A percentile compares a stretch with the other conserved stretches of the same genome.
Evolutionary conservation across 768 basidiomycete species (phyloP).

Genomic region (Crepidotus variabilis): DNA sequence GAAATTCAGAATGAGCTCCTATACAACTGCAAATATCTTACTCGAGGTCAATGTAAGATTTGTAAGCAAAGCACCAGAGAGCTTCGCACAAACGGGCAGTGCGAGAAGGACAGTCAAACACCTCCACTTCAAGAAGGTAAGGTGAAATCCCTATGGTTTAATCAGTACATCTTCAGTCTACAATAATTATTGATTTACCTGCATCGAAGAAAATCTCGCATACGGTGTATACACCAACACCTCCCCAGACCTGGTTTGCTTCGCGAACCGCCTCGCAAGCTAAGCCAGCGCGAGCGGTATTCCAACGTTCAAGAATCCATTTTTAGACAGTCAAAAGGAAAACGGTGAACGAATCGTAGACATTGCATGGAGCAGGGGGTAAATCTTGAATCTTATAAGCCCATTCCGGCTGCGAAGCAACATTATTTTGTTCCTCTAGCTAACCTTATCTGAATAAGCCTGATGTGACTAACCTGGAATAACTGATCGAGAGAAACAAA

Average conservation of each 20-base stretch:
- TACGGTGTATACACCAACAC: constrained; percentile 18
- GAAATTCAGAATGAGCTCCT: too few species aligned
- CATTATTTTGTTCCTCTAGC: background rate
- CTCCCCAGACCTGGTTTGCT: constrained; percentile 8
- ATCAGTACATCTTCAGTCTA: background rate
- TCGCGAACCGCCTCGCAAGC: constrained; percentile 11
- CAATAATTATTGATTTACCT: constrained; percentile 6
- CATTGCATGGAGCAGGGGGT: background rate
- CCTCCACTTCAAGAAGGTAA: constrained; percentile 14
- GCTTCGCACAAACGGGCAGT: constrained; percentile 17
- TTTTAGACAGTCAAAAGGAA: constrained; percentile 12
- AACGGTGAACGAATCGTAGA: background rate
- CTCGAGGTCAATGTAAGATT: constrained; percentile 8
- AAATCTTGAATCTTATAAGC: background rate
- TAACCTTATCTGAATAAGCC: background rate
- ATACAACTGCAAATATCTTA: constrained; percentile 1
- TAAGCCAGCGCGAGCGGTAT: background rate
- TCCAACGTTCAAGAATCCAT: constrained; percentile 9
- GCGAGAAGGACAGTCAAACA: constrained; percentile 17
- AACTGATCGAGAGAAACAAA: constrained; percentile 14
- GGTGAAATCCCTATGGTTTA: constrained; percentile 12
- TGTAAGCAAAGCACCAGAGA: constrained; percentile 11
- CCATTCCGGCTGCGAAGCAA: constrained; percentile 8
- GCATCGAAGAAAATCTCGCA: constrained; percentile 17
- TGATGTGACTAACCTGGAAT: constrained; percentile 18